Evolutionary conservation across 2,329 filamentous ascomycete genomes (phyloP).

Genomic region (Calonectria leucothoes): DNA sequence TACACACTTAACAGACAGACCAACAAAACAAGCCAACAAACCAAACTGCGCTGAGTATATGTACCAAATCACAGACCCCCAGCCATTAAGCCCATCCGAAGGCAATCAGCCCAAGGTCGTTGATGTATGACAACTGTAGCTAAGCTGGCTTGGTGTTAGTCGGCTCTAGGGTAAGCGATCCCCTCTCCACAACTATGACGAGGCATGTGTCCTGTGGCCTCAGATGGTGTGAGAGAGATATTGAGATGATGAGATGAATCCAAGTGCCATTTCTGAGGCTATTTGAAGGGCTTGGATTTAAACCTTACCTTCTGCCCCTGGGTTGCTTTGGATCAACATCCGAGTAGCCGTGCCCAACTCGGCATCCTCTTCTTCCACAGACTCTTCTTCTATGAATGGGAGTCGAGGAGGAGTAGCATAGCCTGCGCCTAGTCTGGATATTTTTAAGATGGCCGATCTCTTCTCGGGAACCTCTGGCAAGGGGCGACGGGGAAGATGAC

Average conservation of each 20-base stretch:
- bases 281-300: neutral
- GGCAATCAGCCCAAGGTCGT: neutral
- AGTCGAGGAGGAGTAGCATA: conserved; percentile 28
- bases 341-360: conserved; percentile 22
- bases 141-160: neutral
- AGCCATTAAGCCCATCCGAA: neutral
- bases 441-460: neutral
- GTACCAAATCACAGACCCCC: neutral
- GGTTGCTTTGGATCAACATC: conserved; percentile 19
- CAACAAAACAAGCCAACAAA: neutral
- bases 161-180: neutral
- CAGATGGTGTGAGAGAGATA: neutral
- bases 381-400: conserved; percentile 37
- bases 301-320: neutral
- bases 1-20: no score
- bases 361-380: conserved; percentile 18
- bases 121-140: neutral
- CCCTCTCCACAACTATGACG: neutral
- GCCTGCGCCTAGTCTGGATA: conserved; percentile 13
- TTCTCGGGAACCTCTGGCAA: conserved; percentile 35
- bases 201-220: neutral
- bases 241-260: neutral
- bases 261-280: neutral
- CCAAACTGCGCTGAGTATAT: no score
- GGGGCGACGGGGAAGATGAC: conserved; percentile 23